Evolutionary conservation across 1,139 yeast species (phyloP).

Genomic region (Meyerozyma smithsonii): DNA sequence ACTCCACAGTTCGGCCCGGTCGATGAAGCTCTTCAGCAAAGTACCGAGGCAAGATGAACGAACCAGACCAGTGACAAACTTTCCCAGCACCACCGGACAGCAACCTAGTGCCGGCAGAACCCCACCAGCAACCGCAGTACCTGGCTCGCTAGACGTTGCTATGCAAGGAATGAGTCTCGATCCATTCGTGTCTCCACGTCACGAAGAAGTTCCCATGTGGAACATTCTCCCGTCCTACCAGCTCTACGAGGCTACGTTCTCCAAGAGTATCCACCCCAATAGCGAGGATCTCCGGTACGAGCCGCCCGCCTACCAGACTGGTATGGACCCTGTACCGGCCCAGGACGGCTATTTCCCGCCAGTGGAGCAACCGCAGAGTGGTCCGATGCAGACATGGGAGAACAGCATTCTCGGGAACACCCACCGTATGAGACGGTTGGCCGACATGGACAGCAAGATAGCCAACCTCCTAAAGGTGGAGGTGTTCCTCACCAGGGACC

Average conservation of each 20-base stretch:
- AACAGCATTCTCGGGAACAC: slow-evolving; percentile 22
- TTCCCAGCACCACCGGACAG: slow-evolving; percentile 1
- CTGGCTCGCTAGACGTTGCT: background rate
- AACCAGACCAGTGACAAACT: background rate
- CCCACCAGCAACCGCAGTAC: background rate
- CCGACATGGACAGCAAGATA: slow-evolving; percentile 10
- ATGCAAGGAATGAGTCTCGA: background rate
- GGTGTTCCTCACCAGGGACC: slow-evolving; percentile 15
- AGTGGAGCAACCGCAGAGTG: slow-evolving; percentile 5
- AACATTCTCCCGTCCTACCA: slow-evolving; percentile 25
- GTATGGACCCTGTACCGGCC: slow-evolving; percentile 8
- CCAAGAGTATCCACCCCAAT: slow-evolving; percentile 21
- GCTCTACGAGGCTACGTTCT: slow-evolving; percentile 21
- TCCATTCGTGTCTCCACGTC: slow-evolving; percentile 17
- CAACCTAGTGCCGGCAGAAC: background rate
- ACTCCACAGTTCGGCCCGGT: background rate
- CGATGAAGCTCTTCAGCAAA: background rate
- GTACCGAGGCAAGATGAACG: background rate
- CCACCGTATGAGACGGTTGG: slow-evolving; percentile 18
- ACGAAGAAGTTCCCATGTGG: slow-evolving; percentile 24
- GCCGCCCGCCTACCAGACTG: slow-evolving; percentile 19
- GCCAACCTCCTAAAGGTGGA: slow-evolving; percentile 15
- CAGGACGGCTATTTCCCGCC: slow-evolving; percentile 8
- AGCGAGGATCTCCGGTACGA: slow-evolving; percentile 17
- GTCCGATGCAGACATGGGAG: slow-evolving; percentile 15